phyloP scores from a whole-genome alignment of 2,329 filamentous ascomycete genomes.

The Fusarium albidum region DNA sequence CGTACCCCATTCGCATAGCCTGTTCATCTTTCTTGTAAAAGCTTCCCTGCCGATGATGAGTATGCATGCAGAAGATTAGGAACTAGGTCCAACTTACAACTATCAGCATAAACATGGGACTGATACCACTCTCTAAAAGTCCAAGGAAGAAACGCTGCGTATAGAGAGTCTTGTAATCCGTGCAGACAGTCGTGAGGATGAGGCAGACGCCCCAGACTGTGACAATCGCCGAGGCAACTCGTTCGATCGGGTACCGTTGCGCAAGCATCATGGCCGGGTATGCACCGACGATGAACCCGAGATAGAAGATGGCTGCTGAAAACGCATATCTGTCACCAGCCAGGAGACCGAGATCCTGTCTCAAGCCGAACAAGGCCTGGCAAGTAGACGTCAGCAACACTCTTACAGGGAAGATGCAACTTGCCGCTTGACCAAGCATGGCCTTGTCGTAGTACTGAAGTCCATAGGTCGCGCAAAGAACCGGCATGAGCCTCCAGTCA shows the following conservation, averaged over 20 bases:
- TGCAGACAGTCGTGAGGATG: conserved; percentile 49
- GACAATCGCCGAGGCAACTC: conserved; percentile 49
- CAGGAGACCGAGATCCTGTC: conserved; percentile 41
- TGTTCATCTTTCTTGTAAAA: conserved; percentile 55
- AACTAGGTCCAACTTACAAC: too few species aligned
- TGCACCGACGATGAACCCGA: conserved; percentile 57
- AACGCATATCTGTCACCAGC: conserved; percentile 54
- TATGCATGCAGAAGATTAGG: too few species aligned
- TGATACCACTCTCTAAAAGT: conserved; percentile 62
- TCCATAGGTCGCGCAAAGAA: conserved; percentile 55
- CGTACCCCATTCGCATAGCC: conserved; percentile 46
- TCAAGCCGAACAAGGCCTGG: conserved; percentile 31
- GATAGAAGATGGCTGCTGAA: conserved; percentile 56
- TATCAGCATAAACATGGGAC: conserved; percentile 65
- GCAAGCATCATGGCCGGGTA: conserved; percentile 53
- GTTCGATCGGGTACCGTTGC: conserved; percentile 55
- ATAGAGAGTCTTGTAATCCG: conserved; percentile 47
- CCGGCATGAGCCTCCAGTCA: conserved; percentile 49
- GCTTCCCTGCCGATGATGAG: too few species aligned
- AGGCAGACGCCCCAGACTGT: conserved; percentile 48
- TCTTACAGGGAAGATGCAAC: too few species aligned
- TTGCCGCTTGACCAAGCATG: conserved; percentile 61
- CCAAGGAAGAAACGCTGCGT: conserved; percentile 64
- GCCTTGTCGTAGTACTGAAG: conserved; percentile 61
- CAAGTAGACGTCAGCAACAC: not conserved